Conservation (phyloP, 768 basidiomycete genomes). For the Boletus tylopilopsis region DNA sequence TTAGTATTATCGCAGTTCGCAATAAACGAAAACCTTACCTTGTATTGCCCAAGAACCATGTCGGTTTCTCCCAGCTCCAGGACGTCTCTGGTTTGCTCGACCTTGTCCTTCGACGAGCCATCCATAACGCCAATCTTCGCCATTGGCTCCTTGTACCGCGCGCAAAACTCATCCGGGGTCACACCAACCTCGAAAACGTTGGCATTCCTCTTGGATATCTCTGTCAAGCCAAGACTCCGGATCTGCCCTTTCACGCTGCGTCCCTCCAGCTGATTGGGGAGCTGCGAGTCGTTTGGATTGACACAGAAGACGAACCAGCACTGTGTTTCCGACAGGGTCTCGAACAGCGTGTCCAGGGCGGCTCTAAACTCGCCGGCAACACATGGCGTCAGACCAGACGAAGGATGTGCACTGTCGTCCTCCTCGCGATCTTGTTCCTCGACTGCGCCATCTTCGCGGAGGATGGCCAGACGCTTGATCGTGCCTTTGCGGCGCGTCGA, state of each 20-base stretch:
- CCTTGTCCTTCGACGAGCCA: constrained; percentile 55
- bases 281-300: constrained; percentile 92
- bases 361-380: constrained; percentile 84
- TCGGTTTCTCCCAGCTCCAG: constrained; percentile 64
- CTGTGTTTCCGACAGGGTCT: constrained; percentile 86
- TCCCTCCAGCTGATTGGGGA: constrained; percentile 92
- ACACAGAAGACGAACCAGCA: constrained; percentile 91
- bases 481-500: constrained; percentile 82
- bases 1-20: constrained; percentile 1
- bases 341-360: constrained; percentile 81
- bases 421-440: constrained; percentile 51
- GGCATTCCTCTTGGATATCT: constrained; percentile 65
- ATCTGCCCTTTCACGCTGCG: constrained; percentile 91
- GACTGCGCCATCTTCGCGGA: constrained; percentile 28
- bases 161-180: constrained; percentile 82
- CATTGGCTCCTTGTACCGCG: constrained; percentile 74
- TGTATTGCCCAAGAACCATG: constrained; percentile 76
- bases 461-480: constrained; percentile 46
- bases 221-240: constrained; percentile 71
- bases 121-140: constrained; percentile 52
- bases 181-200: constrained; percentile 81
- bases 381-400: constrained; percentile 49
- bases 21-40: constrained; percentile 46
- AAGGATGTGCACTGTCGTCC: constrained; percentile 34
- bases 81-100: constrained; percentile 54